A percentile compares a stretch with the other conserved stretches of the same genome.
Evolutionary conservation across 257 asterid genomes (phyloP).

Genomic region (Striga asiatica): DNA sequence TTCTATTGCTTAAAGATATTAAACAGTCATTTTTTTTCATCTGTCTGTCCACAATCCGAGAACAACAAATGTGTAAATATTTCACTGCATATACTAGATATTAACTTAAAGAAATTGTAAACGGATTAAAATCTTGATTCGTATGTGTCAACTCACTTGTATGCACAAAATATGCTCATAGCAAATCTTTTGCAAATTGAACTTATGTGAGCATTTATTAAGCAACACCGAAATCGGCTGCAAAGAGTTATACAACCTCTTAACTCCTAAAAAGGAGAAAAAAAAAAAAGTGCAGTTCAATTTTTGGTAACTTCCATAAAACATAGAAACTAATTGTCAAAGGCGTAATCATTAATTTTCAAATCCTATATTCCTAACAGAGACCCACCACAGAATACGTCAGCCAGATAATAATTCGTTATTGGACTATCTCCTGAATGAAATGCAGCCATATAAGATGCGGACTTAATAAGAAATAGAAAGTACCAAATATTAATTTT

Average conservation of each 20-base stretch:
- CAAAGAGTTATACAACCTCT: no score
- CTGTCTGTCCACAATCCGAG: background rate
- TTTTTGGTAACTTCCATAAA: no score
- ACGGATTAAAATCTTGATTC: background rate
- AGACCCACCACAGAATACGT: background rate
- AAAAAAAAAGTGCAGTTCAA: no score
- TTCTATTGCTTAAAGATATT: conserved; percentile 6
- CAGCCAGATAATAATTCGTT: no score
- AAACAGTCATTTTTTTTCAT: background rate
- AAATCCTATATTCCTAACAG: background rate
- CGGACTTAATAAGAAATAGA: background rate
- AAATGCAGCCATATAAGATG: background rate
- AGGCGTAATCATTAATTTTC: background rate
- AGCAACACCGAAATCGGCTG: conserved; percentile 9
- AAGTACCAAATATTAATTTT: background rate
- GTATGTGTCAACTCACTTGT: background rate
- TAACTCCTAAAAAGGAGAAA: no score
- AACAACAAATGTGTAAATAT: background rate
- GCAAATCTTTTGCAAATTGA: background rate
- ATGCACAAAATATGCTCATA: no score
- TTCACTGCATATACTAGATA: background rate
- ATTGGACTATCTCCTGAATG: no score
- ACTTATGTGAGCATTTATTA: background rate
- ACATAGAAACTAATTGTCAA: no score
- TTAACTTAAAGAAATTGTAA: background rate